A percentile compares a stretch with the other conserved stretches of the same genome.
These are phyloP conservation scores for Suhomyces panamericanus DNA, from an alignment of 1,139 yeast species.

Conservation along the genomic window DNA sequence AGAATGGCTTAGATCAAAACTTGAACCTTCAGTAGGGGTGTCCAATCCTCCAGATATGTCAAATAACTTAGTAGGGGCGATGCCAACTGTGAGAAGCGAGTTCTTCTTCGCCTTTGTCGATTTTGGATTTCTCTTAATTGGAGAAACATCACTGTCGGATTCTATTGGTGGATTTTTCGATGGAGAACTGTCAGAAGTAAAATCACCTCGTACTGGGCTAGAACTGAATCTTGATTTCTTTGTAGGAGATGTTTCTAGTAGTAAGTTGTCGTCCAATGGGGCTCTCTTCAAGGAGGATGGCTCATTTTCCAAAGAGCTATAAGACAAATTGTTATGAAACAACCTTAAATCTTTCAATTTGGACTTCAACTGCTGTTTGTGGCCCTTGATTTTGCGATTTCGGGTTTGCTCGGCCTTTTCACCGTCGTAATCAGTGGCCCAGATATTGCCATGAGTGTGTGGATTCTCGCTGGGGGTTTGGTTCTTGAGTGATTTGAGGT, in stretches of 20 bases:
- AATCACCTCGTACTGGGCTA: slow-evolving; percentile 10
- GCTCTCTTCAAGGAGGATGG: slow-evolving; percentile 1
- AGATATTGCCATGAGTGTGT: slow-evolving; percentile 15
- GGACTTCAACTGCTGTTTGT: slow-evolving; percentile 23
- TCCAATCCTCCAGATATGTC: background rate
- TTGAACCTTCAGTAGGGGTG: slow-evolving; percentile 3
- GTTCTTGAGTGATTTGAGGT: slow-evolving; percentile 43
- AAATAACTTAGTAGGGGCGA: slow-evolving; percentile 1
- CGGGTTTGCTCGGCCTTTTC: slow-evolving; percentile 12
- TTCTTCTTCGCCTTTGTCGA: background rate
- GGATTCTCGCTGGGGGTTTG: slow-evolving; percentile 7
- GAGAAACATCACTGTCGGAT: slow-evolving; percentile 6
- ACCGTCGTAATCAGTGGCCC: slow-evolving; percentile 16
- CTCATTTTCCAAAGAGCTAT: background rate
- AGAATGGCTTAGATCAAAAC: slow-evolving; percentile 5
- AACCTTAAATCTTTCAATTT: slow-evolving; percentile 21
- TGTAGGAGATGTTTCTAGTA: slow-evolving; percentile 36
- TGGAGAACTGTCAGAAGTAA: slow-evolving; percentile 14
- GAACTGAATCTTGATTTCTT: slow-evolving; percentile 15
- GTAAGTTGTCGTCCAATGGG: slow-evolving; percentile 24
- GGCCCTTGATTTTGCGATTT: slow-evolving; percentile 24
- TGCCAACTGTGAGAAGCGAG: background rate
- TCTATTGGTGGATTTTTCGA: slow-evolving; percentile 11
- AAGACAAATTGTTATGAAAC: slow-evolving; percentile 14
- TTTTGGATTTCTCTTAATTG: slow-evolving; percentile 1